Evolutionary conservation across 2,329 filamentous ascomycete species (phyloP).

Genomic region (Tolypocladium ovalisporum): DNA sequence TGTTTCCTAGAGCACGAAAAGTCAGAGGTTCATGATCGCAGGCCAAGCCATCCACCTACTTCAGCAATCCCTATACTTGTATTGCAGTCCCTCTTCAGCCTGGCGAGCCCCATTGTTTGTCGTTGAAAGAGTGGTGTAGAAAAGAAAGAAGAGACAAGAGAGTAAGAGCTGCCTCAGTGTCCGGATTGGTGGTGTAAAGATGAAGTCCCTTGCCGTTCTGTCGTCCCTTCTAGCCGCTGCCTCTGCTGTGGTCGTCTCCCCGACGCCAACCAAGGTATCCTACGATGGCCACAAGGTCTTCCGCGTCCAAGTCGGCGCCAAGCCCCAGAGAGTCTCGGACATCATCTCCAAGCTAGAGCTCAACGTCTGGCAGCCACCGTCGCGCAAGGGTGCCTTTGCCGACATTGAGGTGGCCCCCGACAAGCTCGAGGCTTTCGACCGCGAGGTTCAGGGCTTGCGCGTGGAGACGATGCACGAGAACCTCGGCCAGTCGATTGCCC

Average conservation of each 20-base stretch:
- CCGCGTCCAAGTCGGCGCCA: constrained; percentile 24
- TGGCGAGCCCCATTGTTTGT: neutral
- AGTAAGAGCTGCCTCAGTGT: neutral
- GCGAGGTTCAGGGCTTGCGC: constrained; percentile 18
- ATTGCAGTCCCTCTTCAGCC: neutral
- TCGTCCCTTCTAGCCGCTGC: constrained; percentile 8
- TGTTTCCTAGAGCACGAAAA: neutral
- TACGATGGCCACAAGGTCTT: constrained; percentile 36
- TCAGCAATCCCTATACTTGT: too few species aligned
- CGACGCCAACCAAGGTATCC: constrained; percentile 12
- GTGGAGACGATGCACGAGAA: constrained; percentile 25
- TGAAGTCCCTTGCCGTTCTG: constrained; percentile 8
- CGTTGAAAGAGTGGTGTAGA: neutral
- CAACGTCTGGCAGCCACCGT: constrained; percentile 24
- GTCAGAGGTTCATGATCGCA: neutral
- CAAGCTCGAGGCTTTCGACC: constrained; percentile 20
- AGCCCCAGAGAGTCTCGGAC: constrained; percentile 19
- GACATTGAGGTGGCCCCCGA: constrained; percentile 29
- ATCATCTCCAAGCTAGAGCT: constrained; percentile 23
- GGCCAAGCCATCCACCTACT: neutral
- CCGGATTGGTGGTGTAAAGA: neutral
- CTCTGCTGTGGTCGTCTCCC: constrained; percentile 4
- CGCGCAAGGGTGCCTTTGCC: constrained; percentile 19
- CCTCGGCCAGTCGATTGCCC: constrained; percentile 24
- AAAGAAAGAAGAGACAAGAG: neutral